A percentile compares a stretch with the other conserved stretches of the same genome.
Conservation (phyloP, 768 basidiomycete genomes). For the Krasilnikovozyma curviuscula region DNA sequence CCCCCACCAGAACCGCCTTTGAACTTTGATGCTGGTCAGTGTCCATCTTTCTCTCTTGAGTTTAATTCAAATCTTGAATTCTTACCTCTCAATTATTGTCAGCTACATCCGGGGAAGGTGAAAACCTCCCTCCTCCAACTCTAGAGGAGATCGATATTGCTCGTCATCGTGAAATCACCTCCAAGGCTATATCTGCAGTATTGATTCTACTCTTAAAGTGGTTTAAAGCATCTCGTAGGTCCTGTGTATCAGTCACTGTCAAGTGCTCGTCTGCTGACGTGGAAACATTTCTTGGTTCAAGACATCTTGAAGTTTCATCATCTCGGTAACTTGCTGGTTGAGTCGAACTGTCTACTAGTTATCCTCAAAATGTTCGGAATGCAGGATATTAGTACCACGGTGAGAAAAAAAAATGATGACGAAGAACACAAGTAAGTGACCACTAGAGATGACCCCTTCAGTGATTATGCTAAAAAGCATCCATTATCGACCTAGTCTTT, state of each 20-base stretch:
- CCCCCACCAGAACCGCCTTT: conserved; percentile 1
- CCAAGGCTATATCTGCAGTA: conserved; percentile 91
- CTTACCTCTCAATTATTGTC: not conserved
- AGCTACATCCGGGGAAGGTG: conserved; percentile 10
- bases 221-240: conserved; percentile 95
- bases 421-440: conserved; percentile 56
- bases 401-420: conserved; percentile 73
- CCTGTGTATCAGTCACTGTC: not conserved
- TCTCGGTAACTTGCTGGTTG: conserved; percentile 80
- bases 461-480: not conserved
- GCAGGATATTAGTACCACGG: conserved; percentile 65
- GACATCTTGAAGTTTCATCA: conserved; percentile 99
- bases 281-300: conserved; percentile 24
- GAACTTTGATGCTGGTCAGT: too few relatives aligned
- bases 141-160: conserved; percentile 83
- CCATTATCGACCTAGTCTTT: conserved; percentile 46
- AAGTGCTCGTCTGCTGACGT: not conserved
- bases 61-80: not conserved
- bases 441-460: not conserved
- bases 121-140: conserved; percentile 41
- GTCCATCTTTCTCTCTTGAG: conserved; percentile 27
- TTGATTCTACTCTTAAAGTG: conserved; percentile 76
- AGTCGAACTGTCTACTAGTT: conserved; percentile 80
- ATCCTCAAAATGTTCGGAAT: conserved; percentile 97
- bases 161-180: conserved; percentile 89